Evolutionary conservation across 2,329 filamentous ascomycete genomes (phyloP).

Genomic region (Penicillium corylophilum): DNA sequence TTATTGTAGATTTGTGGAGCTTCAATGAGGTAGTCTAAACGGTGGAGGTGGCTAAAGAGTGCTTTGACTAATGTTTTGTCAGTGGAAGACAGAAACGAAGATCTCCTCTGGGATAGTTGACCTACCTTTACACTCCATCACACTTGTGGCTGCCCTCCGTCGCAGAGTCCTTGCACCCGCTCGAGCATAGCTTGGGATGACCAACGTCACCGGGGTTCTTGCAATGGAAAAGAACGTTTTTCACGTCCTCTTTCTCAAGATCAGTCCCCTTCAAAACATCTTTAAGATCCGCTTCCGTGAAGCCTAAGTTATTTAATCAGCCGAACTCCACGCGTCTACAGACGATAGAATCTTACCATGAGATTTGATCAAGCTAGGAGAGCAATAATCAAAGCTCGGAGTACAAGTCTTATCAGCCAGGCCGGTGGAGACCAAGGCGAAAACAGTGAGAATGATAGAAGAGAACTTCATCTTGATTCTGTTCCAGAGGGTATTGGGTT

Average conservation of each 20-base stretch:
- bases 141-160: slow-evolving; percentile 32
- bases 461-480: slow-evolving; percentile 26
- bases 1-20: background rate
- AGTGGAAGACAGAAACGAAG: background rate
- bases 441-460: slow-evolving; percentile 19
- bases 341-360: slow-evolving; percentile 25
- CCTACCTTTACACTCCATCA: slow-evolving; percentile 11
- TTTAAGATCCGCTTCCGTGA: slow-evolving; percentile 30
- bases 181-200: slow-evolving; percentile 31
- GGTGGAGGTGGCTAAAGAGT: background rate
- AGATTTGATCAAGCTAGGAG: slow-evolving; percentile 26
- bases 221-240: slow-evolving; percentile 36
- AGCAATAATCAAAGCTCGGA: slow-evolving; percentile 38
- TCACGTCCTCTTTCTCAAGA: slow-evolving; percentile 26
- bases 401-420: slow-evolving; percentile 33
- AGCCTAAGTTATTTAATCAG: slow-evolving; percentile 17
- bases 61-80: background rate
- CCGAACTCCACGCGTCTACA: background rate
- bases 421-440: slow-evolving; percentile 17
- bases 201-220: slow-evolving; percentile 35
- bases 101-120: background rate
- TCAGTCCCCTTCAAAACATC: slow-evolving; percentile 28
- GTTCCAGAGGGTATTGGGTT: background rate
- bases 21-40: background rate
- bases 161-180: slow-evolving; percentile 27